Evolutionary conservation across 2,329 filamentous ascomycete genomes (phyloP).

Genomic region (Gliomastix tumulicola): DNA sequence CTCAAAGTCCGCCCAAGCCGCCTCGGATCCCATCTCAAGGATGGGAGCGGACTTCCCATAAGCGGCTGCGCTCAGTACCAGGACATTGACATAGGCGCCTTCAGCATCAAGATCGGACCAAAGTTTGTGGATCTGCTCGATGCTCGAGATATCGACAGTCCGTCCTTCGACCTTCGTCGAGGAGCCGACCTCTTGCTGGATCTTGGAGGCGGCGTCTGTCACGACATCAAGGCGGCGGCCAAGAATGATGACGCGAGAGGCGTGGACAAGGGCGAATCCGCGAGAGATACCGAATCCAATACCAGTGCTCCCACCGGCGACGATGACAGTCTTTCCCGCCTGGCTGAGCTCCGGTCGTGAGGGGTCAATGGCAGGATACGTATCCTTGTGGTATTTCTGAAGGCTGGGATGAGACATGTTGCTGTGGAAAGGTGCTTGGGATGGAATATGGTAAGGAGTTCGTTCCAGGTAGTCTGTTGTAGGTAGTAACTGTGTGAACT

Average conservation of each 20-base stretch:
- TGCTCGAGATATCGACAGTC: not conserved
- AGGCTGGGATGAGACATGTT: not conserved
- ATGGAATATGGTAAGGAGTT: too few species aligned
- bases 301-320: slow-evolving; percentile 29
- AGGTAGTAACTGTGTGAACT: too few species aligned
- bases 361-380: slow-evolving; percentile 29
- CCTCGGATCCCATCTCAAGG: slow-evolving; percentile 5
- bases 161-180: not conserved
- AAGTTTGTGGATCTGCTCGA: not conserved
- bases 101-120: slow-evolving; percentile 22
- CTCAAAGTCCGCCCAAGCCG: slow-evolving; percentile 8
- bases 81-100: slow-evolving; percentile 22
- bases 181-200: not conserved
- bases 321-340: slow-evolving; percentile 22
- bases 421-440: too few species aligned
- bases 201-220: not conserved
- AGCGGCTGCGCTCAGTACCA: slow-evolving; percentile 2
- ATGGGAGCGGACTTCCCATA: slow-evolving; percentile 5
- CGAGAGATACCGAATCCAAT: slow-evolving; percentile 27
- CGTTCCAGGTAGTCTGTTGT: too few species aligned
- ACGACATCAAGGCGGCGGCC: not conserved
- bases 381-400: slow-evolving; percentile 14
- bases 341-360: slow-evolving; percentile 28
- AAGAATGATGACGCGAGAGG: not conserved
- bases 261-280: slow-evolving; percentile 8